Conservation (phyloP, 352 stramenopile species). For the Blastocystis sp. region DNA sequence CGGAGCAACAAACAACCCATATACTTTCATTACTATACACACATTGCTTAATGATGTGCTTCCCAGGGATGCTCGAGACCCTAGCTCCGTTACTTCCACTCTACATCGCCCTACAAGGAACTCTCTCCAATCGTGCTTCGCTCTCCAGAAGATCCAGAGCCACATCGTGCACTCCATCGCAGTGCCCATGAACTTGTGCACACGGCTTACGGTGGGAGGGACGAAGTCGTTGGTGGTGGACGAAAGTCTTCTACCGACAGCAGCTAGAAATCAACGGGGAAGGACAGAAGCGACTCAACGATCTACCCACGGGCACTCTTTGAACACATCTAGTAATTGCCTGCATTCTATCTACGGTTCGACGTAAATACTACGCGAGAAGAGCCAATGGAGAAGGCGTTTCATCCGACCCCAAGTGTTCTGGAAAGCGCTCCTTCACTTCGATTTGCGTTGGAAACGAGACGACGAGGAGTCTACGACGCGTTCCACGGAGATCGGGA, state of each 20-base stretch:
- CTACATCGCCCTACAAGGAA: conserved; percentile 46
- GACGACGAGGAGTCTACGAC: too few species aligned
- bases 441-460: too few species aligned
- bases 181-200: conserved; percentile 65
- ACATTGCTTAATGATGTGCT: conserved; percentile 52
- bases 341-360: conserved; percentile 38
- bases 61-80: conserved; percentile 69
- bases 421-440: too few species aligned
- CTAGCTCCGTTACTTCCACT: not conserved
- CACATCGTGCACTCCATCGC: conserved; percentile 58
- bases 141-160: conserved; percentile 74
- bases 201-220: conserved; percentile 35
- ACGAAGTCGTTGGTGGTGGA: conserved; percentile 39
- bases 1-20: conserved; percentile 45
- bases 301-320: conserved; percentile 46
- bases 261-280: not conserved
- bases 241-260: conserved; percentile 35
- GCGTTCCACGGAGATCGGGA: too few species aligned
- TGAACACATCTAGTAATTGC: conserved; percentile 35
- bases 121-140: conserved; percentile 72
- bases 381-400: conserved; percentile 38
- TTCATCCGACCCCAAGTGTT: not conserved
- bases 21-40: not conserved
- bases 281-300: not conserved
- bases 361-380: conserved; percentile 24